Evolutionary conservation across 1,284 basidiomycete genomes (phyloP).

Genomic region (Phaffia rhodozyma): DNA sequence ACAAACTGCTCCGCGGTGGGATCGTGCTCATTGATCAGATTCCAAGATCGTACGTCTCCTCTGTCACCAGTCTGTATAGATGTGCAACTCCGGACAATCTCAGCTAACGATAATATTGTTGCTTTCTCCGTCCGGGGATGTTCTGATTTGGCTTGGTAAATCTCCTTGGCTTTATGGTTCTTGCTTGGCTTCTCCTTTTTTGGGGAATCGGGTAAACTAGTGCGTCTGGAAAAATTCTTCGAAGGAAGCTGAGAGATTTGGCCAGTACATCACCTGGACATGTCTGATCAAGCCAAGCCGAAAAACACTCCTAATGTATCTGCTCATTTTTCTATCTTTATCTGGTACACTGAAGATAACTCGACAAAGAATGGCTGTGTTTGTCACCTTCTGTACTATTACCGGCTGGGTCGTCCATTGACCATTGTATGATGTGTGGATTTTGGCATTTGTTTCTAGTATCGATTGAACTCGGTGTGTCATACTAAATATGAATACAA

Average conservation of each 20-base stretch:
- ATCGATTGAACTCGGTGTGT: no score
- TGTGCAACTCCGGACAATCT: no score
- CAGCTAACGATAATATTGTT: neutral
- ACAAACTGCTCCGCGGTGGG: conserved; percentile 40
- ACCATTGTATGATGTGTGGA: no score
- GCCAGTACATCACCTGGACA: conserved; percentile 20
- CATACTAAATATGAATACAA: no score
- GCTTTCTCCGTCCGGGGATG: neutral
- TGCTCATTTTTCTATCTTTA: no score
- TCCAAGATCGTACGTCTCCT: conserved; percentile 32
- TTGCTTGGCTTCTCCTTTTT: neutral
- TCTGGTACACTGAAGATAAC: no score
- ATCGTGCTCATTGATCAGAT: conserved; percentile 37
- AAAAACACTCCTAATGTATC: no score
- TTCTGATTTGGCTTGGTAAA: no score
- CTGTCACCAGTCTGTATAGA: neutral
- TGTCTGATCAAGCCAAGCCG: neutral
- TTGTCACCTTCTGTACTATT: no score
- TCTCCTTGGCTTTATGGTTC: neutral
- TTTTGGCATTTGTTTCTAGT: no score
- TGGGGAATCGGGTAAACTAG: conserved; percentile 11
- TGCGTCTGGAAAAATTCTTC: conserved; percentile 34
- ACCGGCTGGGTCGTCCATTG: no score
- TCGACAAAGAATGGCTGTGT: no score
- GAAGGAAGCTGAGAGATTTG: conserved; percentile 28